Evolutionary conservation across 2,329 filamentous ascomycete species (phyloP), one percentile per base, ranked within the genome.

Genomic region (Helotiales sp.): DNA sequence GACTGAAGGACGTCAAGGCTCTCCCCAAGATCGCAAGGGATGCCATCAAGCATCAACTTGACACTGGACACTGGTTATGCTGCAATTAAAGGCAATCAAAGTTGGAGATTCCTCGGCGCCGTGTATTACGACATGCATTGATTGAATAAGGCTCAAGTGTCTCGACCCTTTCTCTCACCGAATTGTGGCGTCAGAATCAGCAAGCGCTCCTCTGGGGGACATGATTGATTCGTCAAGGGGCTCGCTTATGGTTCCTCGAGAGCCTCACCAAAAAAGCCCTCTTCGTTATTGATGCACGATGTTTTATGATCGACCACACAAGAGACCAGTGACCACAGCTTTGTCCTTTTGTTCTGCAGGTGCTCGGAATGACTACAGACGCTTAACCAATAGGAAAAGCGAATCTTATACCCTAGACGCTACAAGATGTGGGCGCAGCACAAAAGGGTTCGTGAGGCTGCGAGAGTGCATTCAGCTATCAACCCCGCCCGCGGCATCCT

Each of bases 1-100:
- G 47, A 27, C 24, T 59, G 27, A 17, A 24, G 29, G 22, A 57
- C 38, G 36, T 54, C 27, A 34, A 42, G 8, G 19, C 22, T 15
- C 12, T 57, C 13, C 50, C 54, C 3, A 59, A 54, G 47, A 57
- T 44, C n/a, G 19, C 38, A 2, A 9, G 9, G 12, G 38, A 42
- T 42, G 56, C 57, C 6, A 55, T 60, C n/a, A 40, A 56, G 29
- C 44, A 10, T 3, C 49, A 42, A 13, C 19, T 12, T 24, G 38
- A 42, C 10, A 2, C 5, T 5, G 34, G 38, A 25, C 38, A 10
- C 9, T 42, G 38, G 38, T 22, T 42, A 13, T 42, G n/a, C 38
- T 25, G 19, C 10, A 19, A 13, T 8, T 42, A 25, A 42, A n/a
- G n/a, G n/a, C n/a, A n/a, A n/a, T n/a, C n/a, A n/a, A n/a, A n/a